Percentiles rank a stretch among this genome's conserved stretches.
Evolutionary conservation across 305 asterid genomes (phyloP).

Genomic region (Stenogyne calaminthoides): DNA sequence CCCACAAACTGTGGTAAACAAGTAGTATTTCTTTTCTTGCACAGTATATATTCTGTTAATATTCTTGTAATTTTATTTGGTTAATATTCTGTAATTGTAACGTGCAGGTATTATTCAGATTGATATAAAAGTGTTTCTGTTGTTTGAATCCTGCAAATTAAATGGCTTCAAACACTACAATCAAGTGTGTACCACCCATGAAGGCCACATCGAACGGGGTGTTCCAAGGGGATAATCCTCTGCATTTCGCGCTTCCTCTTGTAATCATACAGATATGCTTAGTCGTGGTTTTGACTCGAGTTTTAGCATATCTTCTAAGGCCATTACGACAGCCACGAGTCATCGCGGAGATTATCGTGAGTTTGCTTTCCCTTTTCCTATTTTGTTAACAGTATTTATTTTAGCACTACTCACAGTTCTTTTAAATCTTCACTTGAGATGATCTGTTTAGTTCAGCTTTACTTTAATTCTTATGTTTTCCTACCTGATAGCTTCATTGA

Average conservation of each 20-base stretch:
- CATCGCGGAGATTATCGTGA: slow-evolving; percentile 79
- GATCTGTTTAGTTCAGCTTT: background rate
- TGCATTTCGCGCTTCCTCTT: slow-evolving; percentile 74
- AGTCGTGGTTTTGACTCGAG: slow-evolving; percentile 60
- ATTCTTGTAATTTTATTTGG: background rate
- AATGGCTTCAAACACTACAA: background rate
- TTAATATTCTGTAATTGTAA: background rate
- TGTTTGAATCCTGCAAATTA: background rate
- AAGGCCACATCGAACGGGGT: slow-evolving; percentile 82
- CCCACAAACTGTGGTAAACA: background rate
- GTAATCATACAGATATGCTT: slow-evolving; percentile 73
- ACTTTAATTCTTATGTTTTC: background rate
- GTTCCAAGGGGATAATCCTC: slow-evolving; percentile 80
- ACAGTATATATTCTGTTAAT: background rate
- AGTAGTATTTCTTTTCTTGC: background rate
- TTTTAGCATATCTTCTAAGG: slow-evolving; percentile 62
- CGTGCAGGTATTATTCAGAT: background rate
- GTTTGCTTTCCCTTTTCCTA: slow-evolving; percentile 17
- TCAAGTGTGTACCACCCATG: slow-evolving; percentile 29
- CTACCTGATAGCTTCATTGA: background rate
- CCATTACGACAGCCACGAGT: slow-evolving; percentile 86
- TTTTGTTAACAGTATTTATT: background rate
- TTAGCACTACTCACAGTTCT: background rate
- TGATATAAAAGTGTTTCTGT: background rate
- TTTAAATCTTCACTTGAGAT: background rate